These are phyloP conservation scores for Avena eriantha DNA, from an alignment of 176 grass and related monocot species.

Conservation along the genomic window DNA sequence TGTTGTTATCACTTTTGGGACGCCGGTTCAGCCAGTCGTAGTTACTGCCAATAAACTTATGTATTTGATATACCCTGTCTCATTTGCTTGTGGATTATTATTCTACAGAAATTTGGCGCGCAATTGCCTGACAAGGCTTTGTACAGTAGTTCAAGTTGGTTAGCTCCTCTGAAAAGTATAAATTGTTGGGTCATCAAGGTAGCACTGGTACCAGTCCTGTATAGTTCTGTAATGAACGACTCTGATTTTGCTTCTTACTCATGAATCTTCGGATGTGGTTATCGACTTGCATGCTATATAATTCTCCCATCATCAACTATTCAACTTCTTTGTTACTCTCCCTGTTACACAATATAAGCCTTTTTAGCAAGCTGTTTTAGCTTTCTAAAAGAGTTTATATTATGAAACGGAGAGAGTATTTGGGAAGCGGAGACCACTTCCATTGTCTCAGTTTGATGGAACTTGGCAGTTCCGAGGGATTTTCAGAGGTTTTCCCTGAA, in stretches of 20 bases:
- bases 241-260: neutral
- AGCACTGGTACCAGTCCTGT: too few species aligned
- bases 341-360: too few species aligned
- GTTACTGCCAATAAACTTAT: conserved; percentile 45
- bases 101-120: neutral
- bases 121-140: neutral
- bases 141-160: neutral
- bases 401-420: too few species aligned
- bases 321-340: too few species aligned
- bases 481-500: neutral
- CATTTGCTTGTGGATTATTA: conserved; percentile 25
- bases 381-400: too few species aligned
- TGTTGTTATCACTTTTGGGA: conserved; percentile 32
- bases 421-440: too few species aligned
- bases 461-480: neutral
- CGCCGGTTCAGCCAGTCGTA: conserved; percentile 28
- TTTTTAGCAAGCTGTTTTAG: too few species aligned
- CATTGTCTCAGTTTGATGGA: too few species aligned
- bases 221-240: neutral
- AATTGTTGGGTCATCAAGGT: neutral
- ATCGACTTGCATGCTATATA: neutral
- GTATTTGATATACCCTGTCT: conserved; percentile 25
- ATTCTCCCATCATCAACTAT: neutral
- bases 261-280: neutral
- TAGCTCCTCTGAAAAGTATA: neutral